phyloP scores from a whole-genome alignment of 805 yeast genomes.

The Suhomyces xylopsoci region DNA sequence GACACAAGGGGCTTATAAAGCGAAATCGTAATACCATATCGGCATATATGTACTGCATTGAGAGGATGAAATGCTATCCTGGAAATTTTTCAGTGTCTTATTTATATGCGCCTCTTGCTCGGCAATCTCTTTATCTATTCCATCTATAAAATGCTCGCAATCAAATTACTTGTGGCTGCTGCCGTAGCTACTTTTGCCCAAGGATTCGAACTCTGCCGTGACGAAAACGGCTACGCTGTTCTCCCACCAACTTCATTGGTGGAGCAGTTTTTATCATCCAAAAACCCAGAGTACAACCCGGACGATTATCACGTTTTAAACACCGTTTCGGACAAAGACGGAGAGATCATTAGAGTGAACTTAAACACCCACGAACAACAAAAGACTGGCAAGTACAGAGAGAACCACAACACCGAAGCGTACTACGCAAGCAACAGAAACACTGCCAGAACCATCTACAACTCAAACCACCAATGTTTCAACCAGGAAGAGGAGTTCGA shows the following conservation, averaged over 20 bases:
- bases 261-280: constrained; percentile 4
- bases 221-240: constrained; percentile 11
- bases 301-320: constrained; percentile 10
- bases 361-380: constrained; percentile 11
- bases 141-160: constrained; percentile 7
- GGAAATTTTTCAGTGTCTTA: background rate
- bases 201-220: constrained; percentile 9
- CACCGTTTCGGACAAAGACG: constrained; percentile 10
- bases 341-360: constrained; percentile 12
- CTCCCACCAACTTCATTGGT: constrained; percentile 14
- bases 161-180: constrained; percentile 4
- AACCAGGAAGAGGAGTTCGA: constrained; percentile 10
- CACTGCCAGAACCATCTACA: constrained; percentile 7
- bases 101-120: background rate
- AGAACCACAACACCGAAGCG: constrained; percentile 8
- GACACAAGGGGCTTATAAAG: background rate
- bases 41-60: background rate
- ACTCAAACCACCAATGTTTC: constrained; percentile 8
- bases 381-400: constrained; percentile 10
- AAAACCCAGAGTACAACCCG: constrained; percentile 3
- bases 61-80: background rate
- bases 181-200: constrained; percentile 6
- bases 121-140: background rate
- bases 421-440: constrained; percentile 6
- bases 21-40: background rate